phyloP scores from a whole-genome alignment of 1,284 basidiomycete species.

The Clitocybe nebularis region DNA sequence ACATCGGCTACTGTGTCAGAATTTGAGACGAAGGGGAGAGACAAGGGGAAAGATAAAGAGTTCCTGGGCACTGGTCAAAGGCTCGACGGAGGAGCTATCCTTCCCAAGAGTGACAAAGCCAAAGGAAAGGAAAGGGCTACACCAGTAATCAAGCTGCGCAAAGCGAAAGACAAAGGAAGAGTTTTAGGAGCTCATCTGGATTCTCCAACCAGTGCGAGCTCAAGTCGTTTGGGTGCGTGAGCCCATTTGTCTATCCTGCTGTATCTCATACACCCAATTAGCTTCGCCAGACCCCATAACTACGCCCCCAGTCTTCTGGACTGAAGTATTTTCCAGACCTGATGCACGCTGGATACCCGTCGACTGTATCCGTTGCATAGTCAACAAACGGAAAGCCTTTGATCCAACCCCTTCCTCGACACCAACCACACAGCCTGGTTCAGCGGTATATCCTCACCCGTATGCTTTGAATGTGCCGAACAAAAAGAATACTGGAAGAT shows the following conservation, averaged over 20 bases:
- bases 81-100: conserved; percentile 31
- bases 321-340: conserved; percentile 92
- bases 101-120: conserved; percentile 39
- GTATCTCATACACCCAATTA: conserved; percentile 13
- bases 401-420: conserved; percentile 57
- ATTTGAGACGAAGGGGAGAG: conserved; percentile 18
- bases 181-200: conserved; percentile 26
- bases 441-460: conserved; percentile 23
- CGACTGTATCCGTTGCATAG: conserved; percentile 80
- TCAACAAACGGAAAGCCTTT: conserved; percentile 80
- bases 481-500: conserved; percentile 23
- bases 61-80: conserved; percentile 37
- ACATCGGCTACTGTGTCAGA: conserved; percentile 17
- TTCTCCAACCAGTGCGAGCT: conserved; percentile 14
- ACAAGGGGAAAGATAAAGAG: conserved; percentile 20
- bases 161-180: conserved; percentile 44
- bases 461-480: conserved; percentile 25
- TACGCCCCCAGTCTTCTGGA: conserved; percentile 94
- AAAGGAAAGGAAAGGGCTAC: conserved; percentile 53
- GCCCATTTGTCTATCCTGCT: conserved; percentile 5
- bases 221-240: conserved; percentile 21
- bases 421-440: conserved; percentile 12
- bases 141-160: conserved; percentile 53
- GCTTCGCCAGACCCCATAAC: conserved; percentile 46
- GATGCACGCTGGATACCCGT: conserved; percentile 92